Evolutionary conservation across 2,329 filamentous ascomycete genomes (phyloP).

Genomic region (Xylariales sp.): DNA sequence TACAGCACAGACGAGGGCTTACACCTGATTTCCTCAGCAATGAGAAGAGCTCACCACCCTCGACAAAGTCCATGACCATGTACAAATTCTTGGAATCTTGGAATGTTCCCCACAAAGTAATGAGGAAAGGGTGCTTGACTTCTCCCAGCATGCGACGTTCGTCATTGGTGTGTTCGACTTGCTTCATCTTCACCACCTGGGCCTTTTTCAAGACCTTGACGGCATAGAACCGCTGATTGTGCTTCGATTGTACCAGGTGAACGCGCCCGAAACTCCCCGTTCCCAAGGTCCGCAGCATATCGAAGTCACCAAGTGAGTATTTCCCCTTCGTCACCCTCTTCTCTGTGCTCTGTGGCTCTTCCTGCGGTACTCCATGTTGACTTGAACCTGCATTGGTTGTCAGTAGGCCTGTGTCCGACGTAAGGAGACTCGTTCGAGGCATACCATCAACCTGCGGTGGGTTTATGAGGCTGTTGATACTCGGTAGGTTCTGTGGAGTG

Average conservation of each 20-base stretch:
- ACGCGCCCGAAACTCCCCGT: constrained; percentile 97
- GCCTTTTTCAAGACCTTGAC: constrained; percentile 98
- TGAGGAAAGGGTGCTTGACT: constrained; percentile 95
- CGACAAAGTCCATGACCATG: constrained; percentile 99
- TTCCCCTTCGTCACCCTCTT: constrained; percentile 86
- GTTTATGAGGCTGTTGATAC: constrained; percentile 81
- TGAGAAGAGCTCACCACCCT: constrained; percentile 96
- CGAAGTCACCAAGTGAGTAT: constrained; percentile 89
- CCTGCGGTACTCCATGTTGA: constrained; percentile 35
- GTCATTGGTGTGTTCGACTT: constrained; percentile 98
- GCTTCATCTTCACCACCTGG: constrained; percentile 99
- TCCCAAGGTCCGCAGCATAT: constrained; percentile 83
- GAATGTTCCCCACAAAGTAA: constrained; percentile 97
- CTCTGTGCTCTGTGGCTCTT: constrained; percentile 28
- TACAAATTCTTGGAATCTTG: constrained; percentile 93
- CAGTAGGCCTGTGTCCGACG: constrained; percentile 14
- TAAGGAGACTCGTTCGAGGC: constrained; percentile 14
- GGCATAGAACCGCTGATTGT: constrained; percentile 97
- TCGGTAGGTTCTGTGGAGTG: constrained; percentile 63
- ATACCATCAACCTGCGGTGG: constrained; percentile 44
- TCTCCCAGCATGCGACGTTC: constrained; percentile 93
- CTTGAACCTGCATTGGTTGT: constrained; percentile 17
- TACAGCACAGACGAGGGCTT: too few relatives aligned
- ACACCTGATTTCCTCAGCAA: constrained; percentile 88
- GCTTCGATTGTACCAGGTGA: constrained; percentile 93